A percentile compares a stretch with the other conserved stretches of the same genome.
phyloP scores from a whole-genome alignment of 2,329 filamentous ascomycete species.

The Ophiostoma novo-ulmi region DNA sequence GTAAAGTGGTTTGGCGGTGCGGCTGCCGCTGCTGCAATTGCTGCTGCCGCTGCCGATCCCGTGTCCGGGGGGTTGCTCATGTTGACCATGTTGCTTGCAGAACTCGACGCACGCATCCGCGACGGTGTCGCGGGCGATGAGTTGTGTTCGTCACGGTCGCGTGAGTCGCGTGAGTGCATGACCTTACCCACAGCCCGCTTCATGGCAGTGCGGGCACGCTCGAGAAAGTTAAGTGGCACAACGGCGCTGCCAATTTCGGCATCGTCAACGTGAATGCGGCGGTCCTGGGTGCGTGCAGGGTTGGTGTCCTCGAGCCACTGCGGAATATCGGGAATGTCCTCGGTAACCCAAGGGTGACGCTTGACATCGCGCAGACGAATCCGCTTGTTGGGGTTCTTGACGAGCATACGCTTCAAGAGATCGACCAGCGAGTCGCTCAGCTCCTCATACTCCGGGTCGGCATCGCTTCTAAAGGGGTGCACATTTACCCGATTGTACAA shows the following conservation, averaged over 20 bases:
- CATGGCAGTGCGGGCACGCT: constrained; percentile 74
- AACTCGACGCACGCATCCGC: constrained; percentile 55
- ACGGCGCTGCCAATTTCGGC: constrained; percentile 87
- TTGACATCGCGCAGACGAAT: constrained; percentile 91
- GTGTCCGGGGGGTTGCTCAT: constrained; percentile 37
- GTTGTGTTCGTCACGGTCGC: constrained; percentile 49
- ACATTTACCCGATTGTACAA: constrained; percentile 54
- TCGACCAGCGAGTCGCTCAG: constrained; percentile 76
- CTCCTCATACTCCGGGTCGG: constrained; percentile 77
- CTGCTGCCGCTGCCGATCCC: constrained; percentile 27
- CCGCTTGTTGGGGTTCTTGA: constrained; percentile 81
- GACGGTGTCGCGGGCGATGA: constrained; percentile 30
- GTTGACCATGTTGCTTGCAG: constrained; percentile 54
- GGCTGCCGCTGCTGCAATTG: constrained; percentile 2
- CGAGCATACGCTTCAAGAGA: constrained; percentile 71
- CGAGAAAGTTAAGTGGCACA: constrained; percentile 79
- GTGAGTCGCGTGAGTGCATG: constrained; percentile 57
- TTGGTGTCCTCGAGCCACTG: constrained; percentile 94
- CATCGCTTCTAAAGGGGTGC: constrained; percentile 67
- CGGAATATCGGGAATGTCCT: constrained; percentile 67
- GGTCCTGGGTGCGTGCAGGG: constrained; percentile 69
- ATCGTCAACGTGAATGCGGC: constrained; percentile 86
- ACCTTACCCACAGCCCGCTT: constrained; percentile 62
- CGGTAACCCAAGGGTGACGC: constrained; percentile 83
- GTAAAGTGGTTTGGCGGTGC: background rate